Evolutionary conservation across 1,284 basidiomycete species (phyloP), one percentile per base, ranked within the genome.

Genomic region (Neonothopanus nambi): DNA sequence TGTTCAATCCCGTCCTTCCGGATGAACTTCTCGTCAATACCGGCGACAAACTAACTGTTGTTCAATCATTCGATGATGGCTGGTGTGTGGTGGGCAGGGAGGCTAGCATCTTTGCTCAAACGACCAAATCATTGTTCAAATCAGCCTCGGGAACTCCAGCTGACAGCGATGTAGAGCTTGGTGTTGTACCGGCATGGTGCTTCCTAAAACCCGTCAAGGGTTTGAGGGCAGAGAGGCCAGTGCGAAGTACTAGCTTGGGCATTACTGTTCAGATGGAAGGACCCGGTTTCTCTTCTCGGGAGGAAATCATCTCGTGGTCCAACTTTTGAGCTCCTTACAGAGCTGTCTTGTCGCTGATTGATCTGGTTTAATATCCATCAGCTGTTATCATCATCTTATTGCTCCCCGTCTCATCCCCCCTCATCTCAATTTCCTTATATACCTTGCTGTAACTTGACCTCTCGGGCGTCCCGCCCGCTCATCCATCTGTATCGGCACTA

Each of bases 11-110:
- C 5, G 76, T 86, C 20, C 78, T 89, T 1, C 83, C 86, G 0
- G 88, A 90, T 66, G 87, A 91, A 63, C 73, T 89, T 21, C 69
- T 81, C 40, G 58, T 87, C 57, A 64, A 58, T 28, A 61, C 77
- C 13, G 83, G 83, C 39, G 86, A 90, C 66, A 71, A 71, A 37
- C 67, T 90, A 40, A 78, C 76, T 2, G 67, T 87, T 20, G 72
- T 88, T 8, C 79, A 82, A 57, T 77, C 75, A 2, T 85, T 84
- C 61, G 84, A 89, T 55, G 87, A 90, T 56, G 87, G 86, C 2
- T 91, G 87, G 88, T 88, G 84, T 63, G 74, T 88, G 54, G 85
- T 87, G 47, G 81, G 79, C 15, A 72, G 84, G 33, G 78, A 83
- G 53, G 71, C 70, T 57, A 63, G 57, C 20, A 55, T 60, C 2